phyloP scores from a whole-genome alignment of 2,329 filamentous ascomycete species.

The Sarocladium brachiariae region DNA sequence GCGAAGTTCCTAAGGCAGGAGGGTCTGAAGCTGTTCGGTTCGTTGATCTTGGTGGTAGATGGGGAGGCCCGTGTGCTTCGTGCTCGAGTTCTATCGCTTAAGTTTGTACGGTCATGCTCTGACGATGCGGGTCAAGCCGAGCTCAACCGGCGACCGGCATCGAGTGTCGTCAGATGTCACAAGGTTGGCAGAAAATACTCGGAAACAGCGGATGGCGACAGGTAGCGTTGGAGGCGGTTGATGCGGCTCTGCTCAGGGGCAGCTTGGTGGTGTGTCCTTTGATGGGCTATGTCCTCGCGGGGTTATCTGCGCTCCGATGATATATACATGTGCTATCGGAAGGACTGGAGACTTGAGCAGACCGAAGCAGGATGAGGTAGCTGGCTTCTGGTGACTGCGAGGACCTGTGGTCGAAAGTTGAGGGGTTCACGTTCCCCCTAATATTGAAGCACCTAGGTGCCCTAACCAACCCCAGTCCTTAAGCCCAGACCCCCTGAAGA shows the following conservation, averaged over 20 bases:
- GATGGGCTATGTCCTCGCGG: background rate
- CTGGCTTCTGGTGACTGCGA: background rate
- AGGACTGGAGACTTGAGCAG: background rate
- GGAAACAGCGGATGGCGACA: slow-evolving; percentile 1
- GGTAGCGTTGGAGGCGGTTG: background rate
- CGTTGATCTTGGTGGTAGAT: background rate
- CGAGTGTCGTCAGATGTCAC: background rate
- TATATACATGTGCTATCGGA: background rate
- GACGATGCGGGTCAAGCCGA: background rate
- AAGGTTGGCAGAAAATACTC: background rate
- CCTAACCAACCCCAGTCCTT: background rate
- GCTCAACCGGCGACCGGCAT: slow-evolving; percentile 5
- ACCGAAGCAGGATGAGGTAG: background rate
- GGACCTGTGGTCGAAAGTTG: slow-evolving; percentile 5
- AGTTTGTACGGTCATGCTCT: background rate
- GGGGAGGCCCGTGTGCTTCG: background rate
- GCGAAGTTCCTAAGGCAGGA: background rate
- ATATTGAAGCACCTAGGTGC: background rate
- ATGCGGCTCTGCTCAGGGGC: background rate
- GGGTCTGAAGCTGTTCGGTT: background rate
- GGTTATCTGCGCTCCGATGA: background rate
- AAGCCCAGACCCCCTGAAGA: slow-evolving; percentile 1
- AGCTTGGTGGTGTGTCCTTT: background rate
- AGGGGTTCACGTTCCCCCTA: slow-evolving; percentile 8
- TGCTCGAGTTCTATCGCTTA: background rate